A percentile compares a stretch with the other conserved stretches of the same genome.
phyloP scores from a whole-genome alignment of 768 basidiomycete genomes.

The Exsudoporus frostii region DNA sequence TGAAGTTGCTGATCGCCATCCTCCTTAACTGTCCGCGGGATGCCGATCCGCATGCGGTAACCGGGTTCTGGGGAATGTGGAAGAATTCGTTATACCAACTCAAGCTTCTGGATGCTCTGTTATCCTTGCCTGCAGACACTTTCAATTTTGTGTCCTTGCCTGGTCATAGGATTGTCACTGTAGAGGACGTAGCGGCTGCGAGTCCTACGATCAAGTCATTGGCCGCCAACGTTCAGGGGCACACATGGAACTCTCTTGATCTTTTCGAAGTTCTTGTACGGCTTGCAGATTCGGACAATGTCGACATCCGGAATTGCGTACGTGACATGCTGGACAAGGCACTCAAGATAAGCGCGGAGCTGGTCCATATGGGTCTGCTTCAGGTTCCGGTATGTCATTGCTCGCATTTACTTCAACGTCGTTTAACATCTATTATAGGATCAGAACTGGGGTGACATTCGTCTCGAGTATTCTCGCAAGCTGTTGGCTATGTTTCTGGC shows the following conservation, averaged over 20 bases:
- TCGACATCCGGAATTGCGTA: conserved; percentile 72
- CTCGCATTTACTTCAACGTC: not conserved
- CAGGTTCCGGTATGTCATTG: conserved; percentile 74
- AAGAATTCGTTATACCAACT: conserved; percentile 82
- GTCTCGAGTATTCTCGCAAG: conserved; percentile 82
- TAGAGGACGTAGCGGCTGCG: conserved; percentile 81
- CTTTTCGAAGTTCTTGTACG: conserved; percentile 86
- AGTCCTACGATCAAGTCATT: conserved; percentile 91
- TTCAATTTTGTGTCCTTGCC: conserved; percentile 92
- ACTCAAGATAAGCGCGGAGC: conserved; percentile 88
- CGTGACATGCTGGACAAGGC: conserved; percentile 93
- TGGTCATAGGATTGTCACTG: conserved; percentile 77
- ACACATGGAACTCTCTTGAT: conserved; percentile 93
- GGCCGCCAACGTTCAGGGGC: conserved; percentile 85
- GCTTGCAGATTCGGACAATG: conserved; percentile 65
- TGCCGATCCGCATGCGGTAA: conserved; percentile 72
- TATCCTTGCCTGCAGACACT: conserved; percentile 84
- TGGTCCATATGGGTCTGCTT: conserved; percentile 90
- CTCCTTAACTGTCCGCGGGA: conserved; percentile 80
- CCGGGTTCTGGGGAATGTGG: conserved; percentile 87
- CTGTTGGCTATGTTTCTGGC: conserved; percentile 87
- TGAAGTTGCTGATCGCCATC: conserved; percentile 87
- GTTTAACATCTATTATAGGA: conserved; percentile 40
- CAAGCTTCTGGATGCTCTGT: conserved; percentile 81
- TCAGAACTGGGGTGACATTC: conserved; percentile 83